Evolutionary conservation across 768 basidiomycete species (phyloP), one percentile per base, ranked within the genome.

Genomic region (Collybia nuda): DNA sequence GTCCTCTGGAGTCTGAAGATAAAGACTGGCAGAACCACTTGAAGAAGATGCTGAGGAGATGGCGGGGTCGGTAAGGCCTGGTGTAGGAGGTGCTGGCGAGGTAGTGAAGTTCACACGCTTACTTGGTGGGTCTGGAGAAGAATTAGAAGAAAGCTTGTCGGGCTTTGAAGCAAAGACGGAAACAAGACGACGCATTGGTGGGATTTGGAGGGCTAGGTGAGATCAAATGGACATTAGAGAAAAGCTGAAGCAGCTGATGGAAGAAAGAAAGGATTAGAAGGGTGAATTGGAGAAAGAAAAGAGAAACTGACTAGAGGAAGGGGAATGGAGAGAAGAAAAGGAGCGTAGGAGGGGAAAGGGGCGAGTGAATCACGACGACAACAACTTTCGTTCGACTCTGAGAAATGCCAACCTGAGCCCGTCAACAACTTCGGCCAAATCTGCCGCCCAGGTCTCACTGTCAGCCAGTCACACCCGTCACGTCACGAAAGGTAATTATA

Each of bases 41-140:
- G 85, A 87, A 5, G 85, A 84, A 8, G 80, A 76, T 4, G 79
- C 77, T 6, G 79, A 79, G 11, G 84, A 84, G 43, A 73, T 70
- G 12, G 71, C 67, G 32, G 32, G 32, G 32, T 32, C 32, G 32
- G 32, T 32, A 14, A 32, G 32, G 32, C 32, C 40, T 68, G 72
- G 62, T 77, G 62, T 36, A 60, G 47, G 52, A 58, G 38, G 19
- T 50, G 56, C 19, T 21, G 46, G 9, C 55, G 61, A 8, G 58
- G 52, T 14, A 39, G 41, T 38, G 48, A n/a, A n/a, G n/a, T 47
- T 40, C 26, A 50, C 15, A 28, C 38, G 50, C 19, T 45, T 46
- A 28, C 35, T 17, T 6, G 29, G 8, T 1, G 56, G 44, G 50
- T 66, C 67, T 50, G 32, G 5, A 32, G 32, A 32, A 11, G 32